These are phyloP conservation scores for Leishmania turanica DNA, from an alignment of 208 protist species.

Conservation along the genomic window DNA sequence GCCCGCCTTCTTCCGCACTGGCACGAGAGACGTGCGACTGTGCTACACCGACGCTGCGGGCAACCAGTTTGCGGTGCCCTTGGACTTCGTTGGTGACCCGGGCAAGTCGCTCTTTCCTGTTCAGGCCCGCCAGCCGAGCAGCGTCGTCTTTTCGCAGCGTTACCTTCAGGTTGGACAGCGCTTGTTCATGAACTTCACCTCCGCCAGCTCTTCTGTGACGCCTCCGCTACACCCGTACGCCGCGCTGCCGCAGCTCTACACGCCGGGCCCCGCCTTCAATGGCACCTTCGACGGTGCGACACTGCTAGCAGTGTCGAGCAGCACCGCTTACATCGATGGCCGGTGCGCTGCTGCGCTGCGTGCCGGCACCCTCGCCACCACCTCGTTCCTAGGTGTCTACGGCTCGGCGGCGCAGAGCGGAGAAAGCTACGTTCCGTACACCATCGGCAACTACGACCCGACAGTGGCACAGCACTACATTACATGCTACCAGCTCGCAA, in stretches of 20 bases:
- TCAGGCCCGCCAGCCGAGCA: conserved; percentile 39
- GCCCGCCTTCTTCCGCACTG: conserved; percentile 53
- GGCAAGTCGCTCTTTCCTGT: conserved; percentile 46
- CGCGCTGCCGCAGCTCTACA: conserved; percentile 45
- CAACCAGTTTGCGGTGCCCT: conserved; percentile 81
- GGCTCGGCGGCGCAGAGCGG: conserved; percentile 21
- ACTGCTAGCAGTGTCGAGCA: conserved; percentile 34
- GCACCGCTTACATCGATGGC: conserved; percentile 59
- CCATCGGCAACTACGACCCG: conserved; percentile 70
- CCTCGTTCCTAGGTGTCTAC: conserved; percentile 45
- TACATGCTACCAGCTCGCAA: conserved; percentile 67
- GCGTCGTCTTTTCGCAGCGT: conserved; percentile 24
- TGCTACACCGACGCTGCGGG: conserved; percentile 84
- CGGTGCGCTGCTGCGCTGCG: conserved; percentile 53
- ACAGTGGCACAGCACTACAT: conserved; percentile 45
- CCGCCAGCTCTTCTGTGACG: conserved; percentile 24
- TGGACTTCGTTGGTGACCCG: conserved; percentile 34
- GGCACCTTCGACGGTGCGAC: conserved; percentile 74
- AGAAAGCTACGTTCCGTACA: conserved; percentile 40
- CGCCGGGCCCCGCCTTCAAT: conserved; percentile 56
- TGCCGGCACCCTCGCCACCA: conserved; percentile 23
- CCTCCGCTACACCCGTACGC: conserved; percentile 46
- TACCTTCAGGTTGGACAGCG: conserved; percentile 69
- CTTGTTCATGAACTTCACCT: conserved; percentile 53
- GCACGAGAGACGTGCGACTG: conserved; percentile 60